Evolutionary conservation across 192 early-diverging fungal species (phyloP).

Genomic region (Bifiguratus adelaidae): DNA sequence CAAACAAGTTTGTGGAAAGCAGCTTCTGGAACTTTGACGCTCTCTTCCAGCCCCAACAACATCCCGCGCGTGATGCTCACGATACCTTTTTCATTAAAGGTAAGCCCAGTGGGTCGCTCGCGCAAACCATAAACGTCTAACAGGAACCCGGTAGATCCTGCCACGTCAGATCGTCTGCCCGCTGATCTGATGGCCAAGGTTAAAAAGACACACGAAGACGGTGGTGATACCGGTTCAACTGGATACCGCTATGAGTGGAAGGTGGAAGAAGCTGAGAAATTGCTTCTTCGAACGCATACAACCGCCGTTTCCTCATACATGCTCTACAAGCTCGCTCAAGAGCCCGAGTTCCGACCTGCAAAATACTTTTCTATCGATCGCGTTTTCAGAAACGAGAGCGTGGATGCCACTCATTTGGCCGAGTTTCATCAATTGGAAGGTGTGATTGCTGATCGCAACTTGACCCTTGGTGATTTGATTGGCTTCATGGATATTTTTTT

Average conservation of each 20-base stretch:
- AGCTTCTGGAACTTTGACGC: conserved; percentile 99
- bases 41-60: conserved; percentile 98
- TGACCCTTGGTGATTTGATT: conserved; percentile 95
- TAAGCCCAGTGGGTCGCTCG: conserved; percentile 35
- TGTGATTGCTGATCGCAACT: conserved; percentile 89
- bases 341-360: conserved; percentile 73
- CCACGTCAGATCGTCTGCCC: conserved; percentile 64
- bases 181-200: conserved; percentile 86
- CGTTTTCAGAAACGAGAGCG: conserved; percentile 96
- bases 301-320: conserved; percentile 88
- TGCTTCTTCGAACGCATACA: conserved; percentile 95
- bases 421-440: conserved; percentile 99
- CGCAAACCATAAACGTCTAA: conserved; percentile 14
- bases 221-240: conserved; percentile 85
- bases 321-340: conserved; percentile 86
- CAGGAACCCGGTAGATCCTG: conserved; percentile 42
- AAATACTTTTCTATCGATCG: conserved; percentile 99
- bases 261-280: conserved; percentile 81
- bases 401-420: conserved; percentile 97
- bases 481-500: conserved; percentile 95
- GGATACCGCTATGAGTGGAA: conserved; percentile 95
- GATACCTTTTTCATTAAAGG: conserved; percentile 74
- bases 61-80: conserved; percentile 81
- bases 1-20: conserved; percentile 91
- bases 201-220: conserved; percentile 83